phyloP scores from a whole-genome alignment of 176 grass and related monocot genomes.

The Oryza rufipogon region DNA sequence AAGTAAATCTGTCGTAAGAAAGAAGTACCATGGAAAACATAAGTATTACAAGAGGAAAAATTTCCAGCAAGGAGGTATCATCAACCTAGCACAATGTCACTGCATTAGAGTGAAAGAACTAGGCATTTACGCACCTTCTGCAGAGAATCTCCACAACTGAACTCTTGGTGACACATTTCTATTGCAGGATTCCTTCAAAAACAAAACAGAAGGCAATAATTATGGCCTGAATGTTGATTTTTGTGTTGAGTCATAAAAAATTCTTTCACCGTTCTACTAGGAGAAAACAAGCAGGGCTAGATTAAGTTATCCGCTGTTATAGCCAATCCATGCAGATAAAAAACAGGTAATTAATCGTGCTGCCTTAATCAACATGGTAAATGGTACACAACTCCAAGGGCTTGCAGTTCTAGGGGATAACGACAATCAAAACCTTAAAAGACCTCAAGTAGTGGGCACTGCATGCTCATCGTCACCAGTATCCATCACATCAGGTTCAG shows the following conservation, averaged over 20 bases:
- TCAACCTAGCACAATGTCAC: not conserved
- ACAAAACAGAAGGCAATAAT: not conserved
- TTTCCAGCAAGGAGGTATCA: not conserved
- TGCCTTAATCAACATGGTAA: too few species aligned
- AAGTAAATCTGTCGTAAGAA: too few species aligned
- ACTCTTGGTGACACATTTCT: not conserved
- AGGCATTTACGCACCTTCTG: constrained; percentile 18
- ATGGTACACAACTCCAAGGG: too few species aligned
- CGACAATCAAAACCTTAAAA: too few species aligned
- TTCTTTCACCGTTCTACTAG: not conserved
- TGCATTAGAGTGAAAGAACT: not conserved
- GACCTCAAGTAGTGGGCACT: too few species aligned
- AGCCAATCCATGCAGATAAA: too few species aligned
- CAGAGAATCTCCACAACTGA: constrained; percentile 5
- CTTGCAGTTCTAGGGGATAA: too few species aligned
- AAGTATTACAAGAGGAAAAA: not conserved
- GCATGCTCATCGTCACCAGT: too few species aligned
- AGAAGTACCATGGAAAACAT: not conserved
- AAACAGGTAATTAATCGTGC: too few species aligned
- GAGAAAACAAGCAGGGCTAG: not conserved
- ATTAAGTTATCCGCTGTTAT: too few species aligned
- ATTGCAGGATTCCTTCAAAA: constrained; percentile 26
- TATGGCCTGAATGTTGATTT: not conserved
- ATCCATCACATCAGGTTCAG: not conserved
- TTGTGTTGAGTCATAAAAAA: not conserved